phyloP scores from a whole-genome alignment of 1,139 yeast genomes.

The Scheffersomyces cryptocercus region DNA sequence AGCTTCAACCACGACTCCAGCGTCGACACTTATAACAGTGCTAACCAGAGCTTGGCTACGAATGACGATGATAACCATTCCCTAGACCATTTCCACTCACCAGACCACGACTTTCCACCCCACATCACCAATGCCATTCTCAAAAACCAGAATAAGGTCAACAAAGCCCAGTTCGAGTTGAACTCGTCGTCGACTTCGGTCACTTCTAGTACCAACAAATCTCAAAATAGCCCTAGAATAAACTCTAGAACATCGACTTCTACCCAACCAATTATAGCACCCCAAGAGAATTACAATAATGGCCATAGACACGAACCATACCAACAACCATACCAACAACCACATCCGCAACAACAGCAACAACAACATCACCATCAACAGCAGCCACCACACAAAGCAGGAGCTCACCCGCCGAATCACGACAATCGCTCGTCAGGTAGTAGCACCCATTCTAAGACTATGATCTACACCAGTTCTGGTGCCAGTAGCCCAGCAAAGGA shows the following conservation, averaged over 20 bases:
- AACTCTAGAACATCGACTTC: neutral
- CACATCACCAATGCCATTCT: no score
- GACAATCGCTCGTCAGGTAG: neutral
- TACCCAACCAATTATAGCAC: neutral
- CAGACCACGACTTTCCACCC: no score
- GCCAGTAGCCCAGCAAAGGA: neutral
- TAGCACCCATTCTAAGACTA: no score
- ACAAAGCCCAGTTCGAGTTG: constrained; percentile 1
- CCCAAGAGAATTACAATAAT: neutral
- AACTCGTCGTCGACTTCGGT: neutral
- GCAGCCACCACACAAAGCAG: neutral
- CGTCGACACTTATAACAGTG: neutral
- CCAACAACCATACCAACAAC: neutral
- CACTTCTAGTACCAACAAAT: neutral
- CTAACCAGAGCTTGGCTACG: no score
- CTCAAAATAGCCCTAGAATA: neutral
- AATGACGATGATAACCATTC: no score
- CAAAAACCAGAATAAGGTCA: neutral
- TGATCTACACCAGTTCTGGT: no score
- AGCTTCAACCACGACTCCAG: constrained; percentile 1
- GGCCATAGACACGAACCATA: neutral
- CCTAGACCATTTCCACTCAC: no score
- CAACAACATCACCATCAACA: neutral
- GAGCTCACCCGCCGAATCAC: neutral
- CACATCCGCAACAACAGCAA: neutral